Evolutionary conservation across 2,329 filamentous ascomycete genomes (phyloP).

Genomic region (Aspergillus carbonarius): DNA sequence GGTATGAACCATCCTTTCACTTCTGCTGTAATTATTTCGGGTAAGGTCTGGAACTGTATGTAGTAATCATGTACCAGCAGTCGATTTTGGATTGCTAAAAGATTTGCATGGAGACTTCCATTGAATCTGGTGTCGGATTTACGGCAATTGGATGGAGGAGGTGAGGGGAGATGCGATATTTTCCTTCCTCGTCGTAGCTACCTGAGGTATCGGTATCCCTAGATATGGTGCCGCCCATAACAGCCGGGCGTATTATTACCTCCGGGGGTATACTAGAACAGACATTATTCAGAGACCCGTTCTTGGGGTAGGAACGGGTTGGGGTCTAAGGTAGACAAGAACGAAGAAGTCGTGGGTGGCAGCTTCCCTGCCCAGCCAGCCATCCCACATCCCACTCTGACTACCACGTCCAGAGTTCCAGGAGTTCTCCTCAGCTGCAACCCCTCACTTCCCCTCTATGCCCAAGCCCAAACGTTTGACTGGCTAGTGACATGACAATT

Average conservation of each 20-base stretch:
- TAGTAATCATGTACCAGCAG: constrained; percentile 1
- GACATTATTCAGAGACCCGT: background rate
- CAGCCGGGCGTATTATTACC: background rate
- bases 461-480: background rate
- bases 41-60: background rate
- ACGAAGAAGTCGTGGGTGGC: background rate
- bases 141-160: background rate
- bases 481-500: background rate
- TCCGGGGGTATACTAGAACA: background rate
- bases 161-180: background rate
- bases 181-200: background rate
- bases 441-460: constrained; percentile 1
- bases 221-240: background rate
- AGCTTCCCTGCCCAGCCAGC: background rate
- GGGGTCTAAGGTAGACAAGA: background rate
- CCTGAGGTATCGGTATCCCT: background rate
- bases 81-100: background rate
- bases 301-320: background rate
- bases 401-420: background rate
- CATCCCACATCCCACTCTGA: background rate
- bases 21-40: constrained; percentile 9
- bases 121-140: background rate
- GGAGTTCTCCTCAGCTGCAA: background rate
- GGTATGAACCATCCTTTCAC: constrained; percentile 21
- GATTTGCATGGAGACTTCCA: background rate